Evolutionary conservation across 1,284 basidiomycete genomes (phyloP), one percentile per base, ranked within the genome.

Genomic region (Mycena citricolor): DNA sequence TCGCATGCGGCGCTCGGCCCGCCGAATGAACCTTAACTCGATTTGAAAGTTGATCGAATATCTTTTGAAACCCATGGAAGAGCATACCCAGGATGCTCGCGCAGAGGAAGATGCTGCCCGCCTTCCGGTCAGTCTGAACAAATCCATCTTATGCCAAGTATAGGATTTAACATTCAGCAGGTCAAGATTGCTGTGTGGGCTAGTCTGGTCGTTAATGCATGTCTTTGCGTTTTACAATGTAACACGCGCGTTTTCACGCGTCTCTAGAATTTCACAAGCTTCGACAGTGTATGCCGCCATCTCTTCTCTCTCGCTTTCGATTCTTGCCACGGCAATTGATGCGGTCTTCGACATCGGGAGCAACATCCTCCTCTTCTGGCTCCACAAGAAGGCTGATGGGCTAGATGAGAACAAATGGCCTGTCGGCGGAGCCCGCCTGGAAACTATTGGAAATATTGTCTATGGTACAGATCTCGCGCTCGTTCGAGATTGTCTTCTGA

Each of bases 301-400:
- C 50, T 88, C 88, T 2, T 88, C 91, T 3, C 59, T 81, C 12
- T 95, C 92, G 1, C 71, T 98, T 10, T 92, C 93, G 8, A 75
- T 98, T 38, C 80, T 98, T 47, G 92, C 94, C 17, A 94, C 90
- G 2, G 87, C 81, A 17, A 86, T 94, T 56, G 93, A 97, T 63
- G 84, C 90, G 12, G 80, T 91, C 16, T 95, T 97, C 60, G 94
- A 98, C 60, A 81, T 93, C 33, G 86, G 90, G 40, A 94, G 92
- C 52, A 98, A 97, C 58, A 63, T 95, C 28, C 71, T 97, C 10
- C 76, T 98, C 3, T 87, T 86, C 64, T 81, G 81, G 69, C 73
- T 95, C 1, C 87, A 99, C 64, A 73, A 75, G 51, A 87, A 91
- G 57, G 83, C 91, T 1, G 66, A 62, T 8, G 74, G 60, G 16